These are phyloP conservation scores for Paracamarosporium sp. DNA, from an alignment of 2,329 filamentous ascomycete genomes.

Conservation along the genomic window DNA sequence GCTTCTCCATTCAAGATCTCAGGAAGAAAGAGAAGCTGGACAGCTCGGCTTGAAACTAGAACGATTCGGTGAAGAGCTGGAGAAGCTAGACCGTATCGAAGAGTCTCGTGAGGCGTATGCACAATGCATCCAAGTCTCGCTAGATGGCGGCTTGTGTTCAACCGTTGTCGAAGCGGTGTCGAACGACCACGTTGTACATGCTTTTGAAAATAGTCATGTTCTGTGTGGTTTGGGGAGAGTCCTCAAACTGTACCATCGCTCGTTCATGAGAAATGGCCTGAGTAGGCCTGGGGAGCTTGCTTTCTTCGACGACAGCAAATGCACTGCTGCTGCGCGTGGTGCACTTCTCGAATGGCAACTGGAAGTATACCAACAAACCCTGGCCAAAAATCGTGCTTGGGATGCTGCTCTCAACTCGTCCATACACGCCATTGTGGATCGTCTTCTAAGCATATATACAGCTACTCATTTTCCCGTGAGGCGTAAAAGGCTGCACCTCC, in stretches of 20 bases:
- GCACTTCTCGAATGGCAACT: conserved; percentile 54
- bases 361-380: conserved; percentile 30
- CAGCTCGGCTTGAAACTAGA: conserved; percentile 71
- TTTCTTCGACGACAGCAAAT: conserved; percentile 43
- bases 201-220: conserved; percentile 62
- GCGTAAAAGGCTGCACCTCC: conserved; percentile 30
- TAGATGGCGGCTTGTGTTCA: conserved; percentile 65
- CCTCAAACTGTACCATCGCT: conserved; percentile 65
- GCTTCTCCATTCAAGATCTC: conserved; percentile 62
- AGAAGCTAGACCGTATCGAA: conserved; percentile 58
- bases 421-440: conserved; percentile 24
- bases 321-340: conserved; percentile 40
- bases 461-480: conserved; percentile 39
- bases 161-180: conserved; percentile 59
- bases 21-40: conserved; percentile 64
- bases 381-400: conserved; percentile 40
- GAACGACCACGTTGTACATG: conserved; percentile 57
- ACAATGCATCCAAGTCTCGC: conserved; percentile 67
- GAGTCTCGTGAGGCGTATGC: conserved; percentile 66
- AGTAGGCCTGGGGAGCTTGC: conserved; percentile 59
- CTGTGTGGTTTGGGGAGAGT: conserved; percentile 64
- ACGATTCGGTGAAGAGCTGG: conserved; percentile 68
- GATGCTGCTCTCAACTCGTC: conserved; percentile 33
- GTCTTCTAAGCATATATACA: conserved; percentile 38
- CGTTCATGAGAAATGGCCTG: conserved; percentile 51